Base-by-base conservation (phyloP, 2,329 filamentous ascomycete genomes). In the Ramularia endophylla region DNA sequence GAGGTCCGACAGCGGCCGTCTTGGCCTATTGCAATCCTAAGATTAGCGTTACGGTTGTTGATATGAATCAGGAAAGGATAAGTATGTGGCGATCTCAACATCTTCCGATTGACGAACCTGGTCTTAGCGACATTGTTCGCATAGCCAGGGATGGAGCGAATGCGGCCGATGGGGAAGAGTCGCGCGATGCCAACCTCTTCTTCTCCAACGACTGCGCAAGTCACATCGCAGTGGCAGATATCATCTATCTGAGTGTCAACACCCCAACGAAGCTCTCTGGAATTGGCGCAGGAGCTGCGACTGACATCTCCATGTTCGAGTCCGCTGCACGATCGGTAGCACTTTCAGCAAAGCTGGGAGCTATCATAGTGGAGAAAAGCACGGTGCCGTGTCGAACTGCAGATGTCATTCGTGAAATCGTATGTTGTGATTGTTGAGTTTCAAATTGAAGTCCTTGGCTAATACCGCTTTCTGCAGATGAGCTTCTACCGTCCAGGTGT, bases 31-130 rank as follows among this genome's bases (percentile, higher is more conserved):
- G n/a, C n/a, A n/a, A n/a, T n/a, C n/a, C n/a, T n/a, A n/a, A n/a
- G n/a, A n/a, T n/a, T n/a, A n/a, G n/a, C n/a, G 81, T 89, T 28
- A 84, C 78, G 16, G 83, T 89, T n/a, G 80, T 87, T 27, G 85
- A 89, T 59, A 71, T 76, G 47, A 80, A 85, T 58, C 68, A 69
- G 36, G 64, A 60, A 27, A 76, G 83, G 32, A 86, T 89, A 47
- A 71, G 72, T 34, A 73, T 76, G 45, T 89, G 85, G 85, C 82
- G 85, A 53, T 85, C 83, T 1, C 69, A 73, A 32, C 74, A 83
- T 51, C 75, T 86, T 13, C 85, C 85, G 31, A 84, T 89, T 48
- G 81, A 85, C 62, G 85, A 89, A 63, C 81, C 82, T 0, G 81
- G 80, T 11, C 69, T 89, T 17, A 66, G 73, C 36, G 75, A 85